phyloP scores from a whole-genome alignment of 441 rosid genomes.

The Bocquillonia castaneifolia region DNA sequence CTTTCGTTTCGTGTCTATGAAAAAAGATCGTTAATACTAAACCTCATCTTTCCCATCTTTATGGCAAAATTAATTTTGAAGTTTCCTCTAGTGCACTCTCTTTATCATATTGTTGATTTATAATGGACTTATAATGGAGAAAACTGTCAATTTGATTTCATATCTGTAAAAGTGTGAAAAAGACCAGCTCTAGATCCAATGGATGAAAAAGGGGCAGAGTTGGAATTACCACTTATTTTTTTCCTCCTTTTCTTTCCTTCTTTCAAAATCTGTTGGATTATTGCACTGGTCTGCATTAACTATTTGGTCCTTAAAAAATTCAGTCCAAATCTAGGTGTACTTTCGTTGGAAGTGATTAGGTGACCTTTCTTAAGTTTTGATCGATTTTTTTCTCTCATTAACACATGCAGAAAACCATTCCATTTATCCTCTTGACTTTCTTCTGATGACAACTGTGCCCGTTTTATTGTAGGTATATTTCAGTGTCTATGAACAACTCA shows the following conservation, averaged over 20 bases:
- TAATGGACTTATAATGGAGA: not conserved
- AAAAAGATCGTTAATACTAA: not conserved
- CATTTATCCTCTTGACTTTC: constrained; percentile 19
- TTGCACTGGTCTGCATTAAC: not conserved
- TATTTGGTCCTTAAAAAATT: not conserved
- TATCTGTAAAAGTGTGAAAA: not conserved
- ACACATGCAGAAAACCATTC: constrained; percentile 11
- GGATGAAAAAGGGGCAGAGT: not conserved
- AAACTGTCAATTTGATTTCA: not conserved
- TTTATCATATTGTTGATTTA: not conserved
- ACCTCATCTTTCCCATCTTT: not conserved
- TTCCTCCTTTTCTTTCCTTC: not conserved
- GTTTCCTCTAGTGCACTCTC: not conserved
- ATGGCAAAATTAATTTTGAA: not conserved
- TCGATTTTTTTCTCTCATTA: constrained; percentile 1
- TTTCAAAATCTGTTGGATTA: not conserved
- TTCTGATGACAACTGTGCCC: constrained; percentile 30
- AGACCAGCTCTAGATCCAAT: not conserved
- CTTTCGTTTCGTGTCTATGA: not conserved
- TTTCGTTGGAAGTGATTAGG: constrained; percentile 5
- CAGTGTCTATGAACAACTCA: constrained; percentile 67
- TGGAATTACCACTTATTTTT: not conserved
- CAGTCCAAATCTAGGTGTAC: not conserved
- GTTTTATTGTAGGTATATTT: constrained; percentile 73
- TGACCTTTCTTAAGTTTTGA: not conserved